Percentiles rank a stretch among this genome's conserved stretches.
phyloP scores from a whole-genome alignment of 2,329 filamentous ascomycete genomes.

The Ciborinia camelliae region DNA sequence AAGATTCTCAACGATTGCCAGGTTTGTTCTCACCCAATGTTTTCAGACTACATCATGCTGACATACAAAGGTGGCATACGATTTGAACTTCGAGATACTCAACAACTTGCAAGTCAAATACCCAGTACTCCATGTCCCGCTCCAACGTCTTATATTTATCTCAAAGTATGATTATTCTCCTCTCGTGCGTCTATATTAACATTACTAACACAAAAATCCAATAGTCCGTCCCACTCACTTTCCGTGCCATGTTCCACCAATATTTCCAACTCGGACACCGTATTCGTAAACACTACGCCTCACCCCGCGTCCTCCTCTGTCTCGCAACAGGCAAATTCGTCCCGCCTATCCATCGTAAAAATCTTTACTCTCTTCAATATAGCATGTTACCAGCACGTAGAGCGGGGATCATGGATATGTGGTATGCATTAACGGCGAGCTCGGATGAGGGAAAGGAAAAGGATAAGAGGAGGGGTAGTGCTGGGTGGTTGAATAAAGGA shows the following conservation, averaged over 20 bases:
- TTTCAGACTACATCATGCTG: slow-evolving; percentile 20
- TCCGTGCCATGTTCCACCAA: slow-evolving; percentile 93
- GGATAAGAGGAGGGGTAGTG: slow-evolving; percentile 13
- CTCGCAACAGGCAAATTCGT: slow-evolving; percentile 89
- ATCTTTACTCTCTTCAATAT: slow-evolving; percentile 94
- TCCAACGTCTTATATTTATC: slow-evolving; percentile 76
- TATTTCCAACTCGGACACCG: slow-evolving; percentile 94
- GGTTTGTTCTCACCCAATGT: slow-evolving; percentile 48
- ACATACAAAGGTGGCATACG: slow-evolving; percentile 65
- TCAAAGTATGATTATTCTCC: slow-evolving; percentile 59
- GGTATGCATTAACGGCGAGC: slow-evolving; percentile 46
- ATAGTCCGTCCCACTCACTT: slow-evolving; percentile 81
- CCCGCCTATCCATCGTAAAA: slow-evolving; percentile 89
- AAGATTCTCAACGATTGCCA: slow-evolving; percentile 85
- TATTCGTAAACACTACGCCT: slow-evolving; percentile 92
- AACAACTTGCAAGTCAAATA: slow-evolving; percentile 45
- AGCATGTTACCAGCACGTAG: slow-evolving; percentile 88
- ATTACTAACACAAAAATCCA: slow-evolving; percentile 40
- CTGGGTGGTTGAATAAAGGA: slow-evolving; percentile 14
- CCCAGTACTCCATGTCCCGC: slow-evolving; percentile 27
- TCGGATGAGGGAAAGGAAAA: slow-evolving; percentile 22
- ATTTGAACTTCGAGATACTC: slow-evolving; percentile 82
- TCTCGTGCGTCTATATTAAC: not conserved
- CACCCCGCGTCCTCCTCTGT: slow-evolving; percentile 80
- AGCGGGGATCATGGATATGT: slow-evolving; percentile 80